Percentiles rank a stretch among this genome's conserved stretches.
phyloP scores from a whole-genome alignment of 1,139 yeast genomes.

The Kodamaea ohmeri region DNA sequence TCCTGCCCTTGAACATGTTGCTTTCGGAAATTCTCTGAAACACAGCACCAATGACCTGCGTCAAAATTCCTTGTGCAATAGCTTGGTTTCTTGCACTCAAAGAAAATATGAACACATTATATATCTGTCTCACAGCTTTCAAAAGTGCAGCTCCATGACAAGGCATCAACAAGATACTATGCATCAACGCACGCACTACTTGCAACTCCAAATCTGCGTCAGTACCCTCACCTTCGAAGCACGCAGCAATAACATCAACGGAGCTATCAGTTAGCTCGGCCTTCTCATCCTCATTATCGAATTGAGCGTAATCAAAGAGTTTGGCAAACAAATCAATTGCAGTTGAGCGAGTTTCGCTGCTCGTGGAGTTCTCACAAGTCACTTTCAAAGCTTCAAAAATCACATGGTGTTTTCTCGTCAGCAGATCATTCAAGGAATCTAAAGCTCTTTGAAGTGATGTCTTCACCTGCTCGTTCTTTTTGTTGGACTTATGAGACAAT shows the following conservation, averaged over 20 bases:
- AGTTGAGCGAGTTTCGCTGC: slow-evolving; percentile 33
- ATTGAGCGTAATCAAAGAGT: slow-evolving; percentile 43
- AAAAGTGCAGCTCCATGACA: slow-evolving; percentile 89
- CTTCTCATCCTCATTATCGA: slow-evolving; percentile 38
- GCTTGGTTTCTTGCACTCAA: slow-evolving; percentile 82
- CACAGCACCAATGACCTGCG: slow-evolving; percentile 84
- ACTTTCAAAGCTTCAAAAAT: slow-evolving; percentile 42
- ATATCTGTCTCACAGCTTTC: slow-evolving; percentile 89
- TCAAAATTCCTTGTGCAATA: slow-evolving; percentile 91
- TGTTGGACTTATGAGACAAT: slow-evolving; percentile 37
- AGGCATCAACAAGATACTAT: slow-evolving; percentile 78
- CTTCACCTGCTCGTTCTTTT: slow-evolving; percentile 37
- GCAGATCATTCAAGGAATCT: slow-evolving; percentile 31
- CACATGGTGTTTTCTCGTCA: slow-evolving; percentile 33
- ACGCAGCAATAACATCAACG: slow-evolving; percentile 77
- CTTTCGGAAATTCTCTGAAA: slow-evolving; percentile 67
- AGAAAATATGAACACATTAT: slow-evolving; percentile 86
- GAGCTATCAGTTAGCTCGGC: slow-evolving; percentile 76
- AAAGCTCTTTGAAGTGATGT: slow-evolving; percentile 35
- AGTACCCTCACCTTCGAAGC: slow-evolving; percentile 90
- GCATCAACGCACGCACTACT: slow-evolving; percentile 86
- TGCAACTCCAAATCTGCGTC: slow-evolving; percentile 88
- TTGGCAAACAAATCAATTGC: slow-evolving; percentile 48
- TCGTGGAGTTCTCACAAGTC: slow-evolving; percentile 33
- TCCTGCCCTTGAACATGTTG: slow-evolving; percentile 15